Conservation (phyloP, 2,329 filamentous ascomycete genomes). For the Graphiopsis chlorocephala region DNA sequence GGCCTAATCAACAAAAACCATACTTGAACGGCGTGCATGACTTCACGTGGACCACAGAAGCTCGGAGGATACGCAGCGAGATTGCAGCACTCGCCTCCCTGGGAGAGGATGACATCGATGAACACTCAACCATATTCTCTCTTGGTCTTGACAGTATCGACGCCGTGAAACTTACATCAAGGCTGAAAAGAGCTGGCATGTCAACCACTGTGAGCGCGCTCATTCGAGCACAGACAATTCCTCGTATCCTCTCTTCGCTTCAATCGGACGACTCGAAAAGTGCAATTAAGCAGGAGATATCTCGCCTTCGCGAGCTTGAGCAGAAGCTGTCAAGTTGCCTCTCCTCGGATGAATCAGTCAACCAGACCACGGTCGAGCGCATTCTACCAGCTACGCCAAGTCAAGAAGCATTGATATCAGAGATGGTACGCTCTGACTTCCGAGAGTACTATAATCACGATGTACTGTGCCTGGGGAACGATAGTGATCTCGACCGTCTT, state of each 20-base stretch:
- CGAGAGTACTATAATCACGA: conserved; percentile 84
- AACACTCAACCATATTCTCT: conserved; percentile 68
- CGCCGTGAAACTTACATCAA: conserved; percentile 76
- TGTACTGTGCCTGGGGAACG: conserved; percentile 58
- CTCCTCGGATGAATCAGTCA: conserved; percentile 13
- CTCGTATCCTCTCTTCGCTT: conserved; percentile 50
- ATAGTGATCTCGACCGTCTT: conserved; percentile 57
- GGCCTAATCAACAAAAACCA: not conserved
- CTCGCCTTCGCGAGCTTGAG: not conserved
- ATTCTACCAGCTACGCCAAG: conserved; percentile 75
- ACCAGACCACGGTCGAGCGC: conserved; percentile 45
- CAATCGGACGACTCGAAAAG: not conserved
- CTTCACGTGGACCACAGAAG: conserved; percentile 60
- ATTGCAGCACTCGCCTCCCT: conserved; percentile 62
- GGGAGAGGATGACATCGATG: conserved; percentile 50
- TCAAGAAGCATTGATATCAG: conserved; percentile 81
- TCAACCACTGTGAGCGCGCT: conserved; percentile 70
- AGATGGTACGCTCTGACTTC: conserved; percentile 74
- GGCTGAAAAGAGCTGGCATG: conserved; percentile 61
- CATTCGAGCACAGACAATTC: conserved; percentile 68
- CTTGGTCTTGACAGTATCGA: conserved; percentile 91
- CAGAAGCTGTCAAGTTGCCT: conserved; percentile 14
- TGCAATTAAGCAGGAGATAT: conserved; percentile 17
- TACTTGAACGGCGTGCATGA: conserved; percentile 27
- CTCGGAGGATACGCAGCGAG: conserved; percentile 56